Percentiles rank a stretch among this genome's conserved stretches.
Conservation (phyloP, 176 grass and related monocot species). For the Dendrocalamus sinicus region DNA sequence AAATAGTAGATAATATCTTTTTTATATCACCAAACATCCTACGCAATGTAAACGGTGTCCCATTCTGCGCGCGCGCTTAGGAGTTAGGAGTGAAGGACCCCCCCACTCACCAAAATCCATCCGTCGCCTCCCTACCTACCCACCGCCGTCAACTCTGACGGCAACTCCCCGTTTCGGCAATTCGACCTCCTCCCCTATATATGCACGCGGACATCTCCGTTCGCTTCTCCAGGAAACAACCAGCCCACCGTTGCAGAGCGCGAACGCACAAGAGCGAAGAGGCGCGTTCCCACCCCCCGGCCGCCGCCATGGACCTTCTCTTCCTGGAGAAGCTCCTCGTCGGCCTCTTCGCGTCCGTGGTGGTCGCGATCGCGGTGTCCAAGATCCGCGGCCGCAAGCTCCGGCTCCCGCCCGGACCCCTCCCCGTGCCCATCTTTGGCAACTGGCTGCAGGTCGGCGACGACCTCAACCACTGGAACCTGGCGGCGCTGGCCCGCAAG, state of each 20-base stretch:
- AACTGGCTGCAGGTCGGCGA: conserved; percentile 96
- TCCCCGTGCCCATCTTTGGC: conserved; percentile 76
- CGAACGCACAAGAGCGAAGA: not conserved
- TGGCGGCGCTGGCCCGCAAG: conserved; percentile 57
- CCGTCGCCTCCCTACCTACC: conserved; percentile 18
- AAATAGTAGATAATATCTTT: too few relatives aligned
- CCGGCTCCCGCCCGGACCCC: conserved; percentile 65
- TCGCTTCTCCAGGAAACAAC: conserved; percentile 13
- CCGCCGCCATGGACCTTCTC: conserved; percentile 63
- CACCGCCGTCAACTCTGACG: conserved; percentile 30
- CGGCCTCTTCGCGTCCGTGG: conserved; percentile 66
- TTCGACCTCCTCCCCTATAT: conserved; percentile 4
- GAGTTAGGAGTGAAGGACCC: too few relatives aligned
- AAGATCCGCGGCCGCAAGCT: conserved; percentile 70
- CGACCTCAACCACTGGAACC: conserved; percentile 92
- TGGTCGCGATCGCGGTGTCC: conserved; percentile 66
- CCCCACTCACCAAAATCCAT: conserved; percentile 22
- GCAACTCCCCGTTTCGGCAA: not conserved
- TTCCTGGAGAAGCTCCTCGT: conserved; percentile 68
- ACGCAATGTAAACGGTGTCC: too few relatives aligned
- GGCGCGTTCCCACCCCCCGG: not conserved
- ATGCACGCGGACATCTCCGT: not conserved
- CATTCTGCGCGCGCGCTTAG: too few relatives aligned
- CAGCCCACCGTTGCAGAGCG: conserved; percentile 7
- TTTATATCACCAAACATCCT: too few relatives aligned